Conservation (phyloP, 2,329 filamentous ascomycete species). For the Aspergillus sp. region DNA sequence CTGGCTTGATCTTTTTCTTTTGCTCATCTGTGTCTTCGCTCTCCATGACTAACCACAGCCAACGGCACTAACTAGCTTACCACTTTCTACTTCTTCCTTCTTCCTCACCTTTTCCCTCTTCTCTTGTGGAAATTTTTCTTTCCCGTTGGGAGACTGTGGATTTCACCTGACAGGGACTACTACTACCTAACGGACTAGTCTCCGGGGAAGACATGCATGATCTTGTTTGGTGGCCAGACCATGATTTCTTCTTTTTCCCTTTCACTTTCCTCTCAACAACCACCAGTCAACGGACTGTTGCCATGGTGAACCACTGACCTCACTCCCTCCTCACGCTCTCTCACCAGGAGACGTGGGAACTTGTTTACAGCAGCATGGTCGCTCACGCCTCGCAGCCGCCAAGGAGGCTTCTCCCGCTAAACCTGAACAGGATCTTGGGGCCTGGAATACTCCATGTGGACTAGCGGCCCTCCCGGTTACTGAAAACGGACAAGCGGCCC, state of each 20-base stretch:
- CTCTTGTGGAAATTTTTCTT: background rate
- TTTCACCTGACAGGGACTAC: conserved; percentile 1
- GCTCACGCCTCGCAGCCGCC: background rate
- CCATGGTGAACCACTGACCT: background rate
- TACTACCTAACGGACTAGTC: background rate
- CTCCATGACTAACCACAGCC: background rate
- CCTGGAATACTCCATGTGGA: conserved; percentile 6
- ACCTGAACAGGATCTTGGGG: conserved; percentile 9
- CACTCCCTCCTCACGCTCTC: background rate
- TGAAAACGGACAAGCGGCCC: conserved; percentile 10
- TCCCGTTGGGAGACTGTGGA: background rate
- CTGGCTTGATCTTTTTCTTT: background rate
- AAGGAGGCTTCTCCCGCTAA: conserved; percentile 4
- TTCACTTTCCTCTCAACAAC: background rate
- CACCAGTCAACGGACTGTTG: background rate
- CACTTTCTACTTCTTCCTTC: background rate
- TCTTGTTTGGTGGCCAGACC: background rate
- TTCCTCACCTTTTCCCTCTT: background rate
- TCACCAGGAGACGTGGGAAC: background rate
- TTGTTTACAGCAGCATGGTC: background rate
- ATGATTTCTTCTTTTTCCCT: background rate
- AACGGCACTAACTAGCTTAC: background rate
- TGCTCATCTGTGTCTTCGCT: background rate
- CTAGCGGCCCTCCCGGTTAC: conserved; percentile 3
- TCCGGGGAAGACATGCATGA: background rate